Conservation (phyloP, 257 asterid genomes). For the Ligustrum vulgare region DNA sequence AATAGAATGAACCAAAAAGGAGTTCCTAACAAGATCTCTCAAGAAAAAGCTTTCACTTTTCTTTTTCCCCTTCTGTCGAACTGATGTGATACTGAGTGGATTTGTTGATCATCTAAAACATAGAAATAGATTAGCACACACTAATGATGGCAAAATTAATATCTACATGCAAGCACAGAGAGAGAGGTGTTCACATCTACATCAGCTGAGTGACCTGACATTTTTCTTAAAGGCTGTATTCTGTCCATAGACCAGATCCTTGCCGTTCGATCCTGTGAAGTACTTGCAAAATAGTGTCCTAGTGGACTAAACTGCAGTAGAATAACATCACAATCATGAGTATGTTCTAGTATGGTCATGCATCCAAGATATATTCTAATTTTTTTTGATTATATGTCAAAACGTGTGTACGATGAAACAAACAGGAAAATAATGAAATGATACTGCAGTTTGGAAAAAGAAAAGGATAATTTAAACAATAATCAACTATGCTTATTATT, state of each 20-base stretch:
- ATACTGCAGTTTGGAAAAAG: no score
- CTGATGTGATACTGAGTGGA: background rate
- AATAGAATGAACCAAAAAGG: background rate
- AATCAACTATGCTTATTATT: no score
- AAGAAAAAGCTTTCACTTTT: background rate
- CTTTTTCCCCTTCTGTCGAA: background rate
- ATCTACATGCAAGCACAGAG: background rate
- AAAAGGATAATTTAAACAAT: no score
- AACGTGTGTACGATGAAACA: no score
- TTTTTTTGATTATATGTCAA: no score
- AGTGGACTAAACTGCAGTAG: constrained; percentile 87
- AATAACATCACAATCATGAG: constrained; percentile 5
- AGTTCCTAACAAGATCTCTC: background rate
- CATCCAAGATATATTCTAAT: background rate
- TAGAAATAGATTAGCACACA: background rate
- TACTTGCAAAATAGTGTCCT: constrained; percentile 98
- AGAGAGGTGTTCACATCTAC: constrained; percentile 75
- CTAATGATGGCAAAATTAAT: background rate
- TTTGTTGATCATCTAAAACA: background rate
- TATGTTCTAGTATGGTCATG: background rate
- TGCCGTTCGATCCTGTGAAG: constrained; percentile 97
- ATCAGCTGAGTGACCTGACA: constrained; percentile 99
- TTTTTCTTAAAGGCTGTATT: constrained; percentile 83
- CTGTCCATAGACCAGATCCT: constrained; percentile 96
- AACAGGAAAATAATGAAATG: no score